These are phyloP conservation scores for Phialophora expanda DNA, from an alignment of 2,329 filamentous ascomycete species.

Conservation along the genomic window DNA sequence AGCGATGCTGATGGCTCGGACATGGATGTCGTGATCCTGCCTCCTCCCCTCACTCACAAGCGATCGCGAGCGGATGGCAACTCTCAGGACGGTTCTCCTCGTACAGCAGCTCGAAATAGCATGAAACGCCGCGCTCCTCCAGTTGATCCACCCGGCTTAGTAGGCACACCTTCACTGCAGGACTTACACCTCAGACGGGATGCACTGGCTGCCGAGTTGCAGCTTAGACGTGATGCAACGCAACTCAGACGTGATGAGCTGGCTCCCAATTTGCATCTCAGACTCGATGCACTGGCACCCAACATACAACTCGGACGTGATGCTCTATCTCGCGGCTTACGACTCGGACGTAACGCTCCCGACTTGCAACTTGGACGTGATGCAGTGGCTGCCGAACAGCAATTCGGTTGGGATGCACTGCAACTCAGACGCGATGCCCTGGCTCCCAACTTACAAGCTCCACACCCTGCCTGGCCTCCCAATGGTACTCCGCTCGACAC, in stretches of 20 bases:
- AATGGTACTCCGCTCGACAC: background rate
- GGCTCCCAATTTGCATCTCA: background rate
- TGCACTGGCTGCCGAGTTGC: no score
- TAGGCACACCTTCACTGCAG: background rate
- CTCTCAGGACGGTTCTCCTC: slow-evolving; percentile 3
- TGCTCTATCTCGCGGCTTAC: no score
- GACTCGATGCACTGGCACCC: no score
- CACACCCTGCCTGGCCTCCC: background rate
- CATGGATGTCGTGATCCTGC: slow-evolving; percentile 5
- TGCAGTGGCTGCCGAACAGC: no score
- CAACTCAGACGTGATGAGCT: background rate
- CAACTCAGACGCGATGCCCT: background rate
- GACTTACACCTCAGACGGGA: background rate
- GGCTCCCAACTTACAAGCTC: background rate
- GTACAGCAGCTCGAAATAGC: background rate
- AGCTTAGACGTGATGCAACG: no score
- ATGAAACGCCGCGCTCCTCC: slow-evolving; percentile 9
- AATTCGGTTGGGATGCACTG: background rate
- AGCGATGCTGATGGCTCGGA: slow-evolving; percentile 16
- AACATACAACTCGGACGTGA: background rate
- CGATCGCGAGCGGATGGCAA: slow-evolving; percentile 4
- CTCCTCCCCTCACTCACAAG: slow-evolving; percentile 3
- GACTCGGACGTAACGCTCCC: background rate
- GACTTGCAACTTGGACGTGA: background rate
- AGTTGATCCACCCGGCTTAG: background rate